A percentile compares a stretch with the other conserved stretches of the same genome.
Evolutionary conservation across 2,329 filamentous ascomycete species (phyloP).

Genomic region (Venturia oleaginea): DNA sequence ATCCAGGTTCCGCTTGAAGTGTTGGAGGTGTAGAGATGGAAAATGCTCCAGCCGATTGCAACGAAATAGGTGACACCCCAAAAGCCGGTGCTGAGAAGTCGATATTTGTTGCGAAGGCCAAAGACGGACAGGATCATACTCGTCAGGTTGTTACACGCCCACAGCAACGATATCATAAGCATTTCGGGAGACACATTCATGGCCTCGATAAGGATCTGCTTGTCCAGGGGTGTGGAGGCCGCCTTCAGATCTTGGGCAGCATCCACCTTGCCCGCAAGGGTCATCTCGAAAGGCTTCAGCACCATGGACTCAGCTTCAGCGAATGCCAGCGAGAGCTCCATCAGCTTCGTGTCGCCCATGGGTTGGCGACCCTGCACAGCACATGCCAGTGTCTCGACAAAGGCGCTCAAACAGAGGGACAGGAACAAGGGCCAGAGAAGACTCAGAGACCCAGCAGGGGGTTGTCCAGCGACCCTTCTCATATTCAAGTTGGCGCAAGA

Average conservation of each 20-base stretch:
- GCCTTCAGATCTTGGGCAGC: conserved; percentile 20
- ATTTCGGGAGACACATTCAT: conserved; percentile 89
- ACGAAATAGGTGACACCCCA: conserved; percentile 89
- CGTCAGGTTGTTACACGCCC: conserved; percentile 76
- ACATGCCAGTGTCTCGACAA: conserved; percentile 80
- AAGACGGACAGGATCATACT: conserved; percentile 77
- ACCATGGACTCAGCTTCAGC: conserved; percentile 89
- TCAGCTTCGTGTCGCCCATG: conserved; percentile 87
- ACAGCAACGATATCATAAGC: conserved; percentile 77
- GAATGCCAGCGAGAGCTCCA: conserved; percentile 93
- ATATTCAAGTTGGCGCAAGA: conserved; percentile 61
- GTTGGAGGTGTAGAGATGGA: conserved; percentile 20
- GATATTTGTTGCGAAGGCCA: conserved; percentile 66
- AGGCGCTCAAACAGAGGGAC: conserved; percentile 63
- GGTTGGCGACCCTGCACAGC: conserved; percentile 75
- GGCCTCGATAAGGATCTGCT: conserved; percentile 62
- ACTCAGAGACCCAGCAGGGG: conserved; percentile 59
- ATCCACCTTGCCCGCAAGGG: conserved; percentile 44
- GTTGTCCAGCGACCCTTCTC: conserved; percentile 38
- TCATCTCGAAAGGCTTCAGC: conserved; percentile 67
- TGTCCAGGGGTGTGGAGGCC: conserved; percentile 43
- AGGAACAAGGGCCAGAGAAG: conserved; percentile 67
- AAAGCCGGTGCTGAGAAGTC: conserved; percentile 78
- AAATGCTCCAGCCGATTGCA: conserved; percentile 69
- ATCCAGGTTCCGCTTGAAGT: conserved; percentile 46